These are phyloP conservation scores for Lindgomyces ingoldianus DNA, from an alignment of 495 filamentous ascomycete species.

Conservation along the genomic window DNA sequence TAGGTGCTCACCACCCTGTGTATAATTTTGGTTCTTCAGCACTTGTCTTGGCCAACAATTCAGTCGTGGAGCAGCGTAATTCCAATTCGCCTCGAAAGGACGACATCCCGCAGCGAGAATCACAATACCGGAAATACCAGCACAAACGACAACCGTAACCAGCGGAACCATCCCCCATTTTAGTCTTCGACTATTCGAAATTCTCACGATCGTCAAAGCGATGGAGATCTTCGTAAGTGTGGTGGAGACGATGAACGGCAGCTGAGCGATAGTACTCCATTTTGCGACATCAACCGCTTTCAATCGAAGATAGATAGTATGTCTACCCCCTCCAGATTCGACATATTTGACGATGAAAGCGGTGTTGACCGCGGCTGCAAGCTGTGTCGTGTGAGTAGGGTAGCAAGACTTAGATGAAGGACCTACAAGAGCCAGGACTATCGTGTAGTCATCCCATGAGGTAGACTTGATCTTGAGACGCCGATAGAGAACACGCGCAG, in stretches of 20 bases:
- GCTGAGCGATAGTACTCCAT: conserved; percentile 15
- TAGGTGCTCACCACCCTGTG: not conserved
- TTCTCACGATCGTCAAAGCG: conserved; percentile 13
- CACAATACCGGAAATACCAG: conserved; percentile 3
- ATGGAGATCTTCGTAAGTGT: conserved; percentile 16
- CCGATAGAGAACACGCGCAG: not conserved
- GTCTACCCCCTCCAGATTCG: conserved; percentile 9
- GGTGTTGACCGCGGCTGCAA: conserved; percentile 9
- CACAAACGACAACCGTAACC: conserved; percentile 5
- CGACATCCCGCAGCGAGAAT: conserved; percentile 4
- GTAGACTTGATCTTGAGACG: not conserved
- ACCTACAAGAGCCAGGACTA: not conserved
- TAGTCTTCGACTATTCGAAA: conserved; percentile 8
- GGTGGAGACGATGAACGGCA: conserved; percentile 23
- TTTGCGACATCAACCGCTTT: conserved; percentile 12
- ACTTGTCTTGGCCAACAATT: conserved; percentile 4
- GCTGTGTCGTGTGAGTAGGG: not conserved
- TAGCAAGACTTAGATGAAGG: not conserved
- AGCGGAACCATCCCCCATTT: conserved; percentile 11
- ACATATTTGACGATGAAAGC: conserved; percentile 15
- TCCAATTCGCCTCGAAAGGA: conserved; percentile 14
- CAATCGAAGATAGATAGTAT: conserved; percentile 4
- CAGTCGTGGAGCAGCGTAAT: not conserved
- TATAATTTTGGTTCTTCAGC: conserved; percentile 10
- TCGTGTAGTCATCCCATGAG: conserved; percentile 9